These are phyloP conservation scores for Penicillium verrucosum DNA, from an alignment of 2,329 filamentous ascomycete species.

Conservation along the genomic window DNA sequence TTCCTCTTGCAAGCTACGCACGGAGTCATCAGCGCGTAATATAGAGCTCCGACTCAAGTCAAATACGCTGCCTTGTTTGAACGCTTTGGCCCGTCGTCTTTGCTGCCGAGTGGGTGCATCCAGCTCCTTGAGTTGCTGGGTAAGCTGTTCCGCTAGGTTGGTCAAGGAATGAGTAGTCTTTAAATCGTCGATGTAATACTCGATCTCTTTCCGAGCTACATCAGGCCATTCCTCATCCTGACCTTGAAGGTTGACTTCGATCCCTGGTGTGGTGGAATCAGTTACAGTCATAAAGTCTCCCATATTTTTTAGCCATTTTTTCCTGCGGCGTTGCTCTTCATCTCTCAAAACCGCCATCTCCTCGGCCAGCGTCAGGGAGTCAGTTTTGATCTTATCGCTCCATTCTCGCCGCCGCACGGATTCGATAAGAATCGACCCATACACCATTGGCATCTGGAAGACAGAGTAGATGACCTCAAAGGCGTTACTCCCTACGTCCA, in stretches of 20 bases:
- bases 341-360: conserved; percentile 91
- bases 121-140: conserved; percentile 73
- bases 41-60: conserved; percentile 88
- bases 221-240: conserved; percentile 78
- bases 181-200: conserved; percentile 67
- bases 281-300: conserved; percentile 66
- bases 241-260: conserved; percentile 81
- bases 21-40: conserved; percentile 79
- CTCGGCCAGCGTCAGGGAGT: conserved; percentile 83
- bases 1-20: conserved; percentile 74
- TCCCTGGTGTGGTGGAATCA: conserved; percentile 67
- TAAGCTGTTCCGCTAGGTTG: conserved; percentile 66
- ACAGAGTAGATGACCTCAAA: conserved; percentile 79
- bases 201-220: conserved; percentile 71
- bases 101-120: conserved; percentile 81
- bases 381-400: conserved; percentile 83
- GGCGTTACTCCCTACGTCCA: conserved; percentile 73
- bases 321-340: conserved; percentile 82
- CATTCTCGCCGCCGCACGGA: conserved; percentile 83
- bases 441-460: conserved; percentile 80
- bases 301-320: conserved; percentile 85
- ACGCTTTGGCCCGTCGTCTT: conserved; percentile 80
- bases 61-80: conserved; percentile 94
- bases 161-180: conserved; percentile 64
- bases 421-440: conserved; percentile 84